A percentile compares a stretch with the other conserved stretches of the same genome.
Conservation (phyloP, 495 filamentous ascomycete species). For the Xylaria castorea region DNA sequence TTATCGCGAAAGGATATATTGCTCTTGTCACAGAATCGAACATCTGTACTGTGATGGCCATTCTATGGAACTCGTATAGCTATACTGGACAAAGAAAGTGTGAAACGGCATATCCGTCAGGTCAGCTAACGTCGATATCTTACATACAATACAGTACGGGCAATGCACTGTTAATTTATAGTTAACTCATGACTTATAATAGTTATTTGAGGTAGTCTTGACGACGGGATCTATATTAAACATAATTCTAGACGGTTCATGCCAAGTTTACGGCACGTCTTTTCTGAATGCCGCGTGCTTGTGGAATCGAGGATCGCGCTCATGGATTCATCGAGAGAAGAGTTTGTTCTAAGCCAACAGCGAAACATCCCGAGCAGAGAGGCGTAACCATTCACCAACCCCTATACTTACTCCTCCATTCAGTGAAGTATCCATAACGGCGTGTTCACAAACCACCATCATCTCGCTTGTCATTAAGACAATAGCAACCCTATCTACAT, state of each 20-base stretch:
- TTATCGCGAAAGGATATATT: too few species aligned
- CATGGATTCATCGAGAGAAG: background rate
- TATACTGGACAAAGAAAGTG: background rate
- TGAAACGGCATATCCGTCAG: too few species aligned
- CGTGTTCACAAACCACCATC: background rate
- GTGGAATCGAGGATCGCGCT: background rate
- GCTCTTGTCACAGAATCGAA: too few species aligned
- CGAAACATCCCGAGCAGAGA: background rate
- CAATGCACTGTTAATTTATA: too few species aligned
- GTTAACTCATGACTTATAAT: background rate
- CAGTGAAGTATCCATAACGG: background rate
- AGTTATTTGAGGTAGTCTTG: background rate
- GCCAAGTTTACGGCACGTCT: too few species aligned
- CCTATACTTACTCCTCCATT: background rate
- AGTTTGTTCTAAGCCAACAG: background rate
- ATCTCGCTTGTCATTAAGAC: background rate
- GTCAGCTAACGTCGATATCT: too few species aligned
- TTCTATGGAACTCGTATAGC: too few species aligned
- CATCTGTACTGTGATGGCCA: too few species aligned
- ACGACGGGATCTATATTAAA: background rate
- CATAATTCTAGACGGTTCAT: too few species aligned
- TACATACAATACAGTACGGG: too few species aligned
- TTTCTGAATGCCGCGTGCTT: too few species aligned
- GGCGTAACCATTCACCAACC: background rate
- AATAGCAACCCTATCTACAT: background rate